phyloP scores from a whole-genome alignment of 1,284 basidiomycete genomes.

The Bjerkandera adusta region DNA sequence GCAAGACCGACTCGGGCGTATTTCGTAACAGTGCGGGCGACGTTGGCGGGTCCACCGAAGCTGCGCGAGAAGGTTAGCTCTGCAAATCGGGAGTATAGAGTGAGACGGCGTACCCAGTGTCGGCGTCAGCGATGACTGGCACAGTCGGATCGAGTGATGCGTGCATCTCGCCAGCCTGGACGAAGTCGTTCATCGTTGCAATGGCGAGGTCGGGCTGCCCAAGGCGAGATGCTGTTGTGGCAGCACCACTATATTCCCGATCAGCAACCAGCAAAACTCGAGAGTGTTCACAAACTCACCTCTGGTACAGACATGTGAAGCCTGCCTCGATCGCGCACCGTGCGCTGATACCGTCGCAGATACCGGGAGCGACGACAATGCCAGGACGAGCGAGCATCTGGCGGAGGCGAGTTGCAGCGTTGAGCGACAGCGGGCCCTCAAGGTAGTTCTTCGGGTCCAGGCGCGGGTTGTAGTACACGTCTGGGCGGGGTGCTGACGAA shows the following conservation, averaged over 20 bases:
- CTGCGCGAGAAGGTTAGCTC: slow-evolving; percentile 29
- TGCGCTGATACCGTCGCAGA: slow-evolving; percentile 81
- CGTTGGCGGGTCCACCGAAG: slow-evolving; percentile 75
- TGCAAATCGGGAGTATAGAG: background rate
- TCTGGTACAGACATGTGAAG: slow-evolving; percentile 75
- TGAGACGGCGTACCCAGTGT: slow-evolving; percentile 54
- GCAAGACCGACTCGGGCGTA: slow-evolving; percentile 74
- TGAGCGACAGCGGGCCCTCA: slow-evolving; percentile 62
- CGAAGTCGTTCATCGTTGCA: slow-evolving; percentile 79
- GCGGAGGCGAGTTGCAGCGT: slow-evolving; percentile 70
- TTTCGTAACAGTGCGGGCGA: slow-evolving; percentile 71
- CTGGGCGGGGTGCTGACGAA: slow-evolving; percentile 15
- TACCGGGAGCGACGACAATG: slow-evolving; percentile 77
- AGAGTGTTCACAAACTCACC: slow-evolving; percentile 26
- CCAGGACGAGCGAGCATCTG: slow-evolving; percentile 76
- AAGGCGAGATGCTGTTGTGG: slow-evolving; percentile 74
- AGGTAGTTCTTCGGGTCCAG: slow-evolving; percentile 68
- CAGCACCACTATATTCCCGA: slow-evolving; percentile 65
- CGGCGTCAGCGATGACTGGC: slow-evolving; percentile 80
- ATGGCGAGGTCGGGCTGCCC: slow-evolving; percentile 80
- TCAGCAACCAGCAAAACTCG: background rate
- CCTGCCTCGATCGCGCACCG: slow-evolving; percentile 77
- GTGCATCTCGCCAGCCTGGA: slow-evolving; percentile 38
- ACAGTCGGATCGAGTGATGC: slow-evolving; percentile 42
- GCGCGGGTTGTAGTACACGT: slow-evolving; percentile 53